Evolutionary conservation across 208 protist species (phyloP), one percentile per base, ranked within the genome.

Genomic region (Trypanosoma lewisi): DNA sequence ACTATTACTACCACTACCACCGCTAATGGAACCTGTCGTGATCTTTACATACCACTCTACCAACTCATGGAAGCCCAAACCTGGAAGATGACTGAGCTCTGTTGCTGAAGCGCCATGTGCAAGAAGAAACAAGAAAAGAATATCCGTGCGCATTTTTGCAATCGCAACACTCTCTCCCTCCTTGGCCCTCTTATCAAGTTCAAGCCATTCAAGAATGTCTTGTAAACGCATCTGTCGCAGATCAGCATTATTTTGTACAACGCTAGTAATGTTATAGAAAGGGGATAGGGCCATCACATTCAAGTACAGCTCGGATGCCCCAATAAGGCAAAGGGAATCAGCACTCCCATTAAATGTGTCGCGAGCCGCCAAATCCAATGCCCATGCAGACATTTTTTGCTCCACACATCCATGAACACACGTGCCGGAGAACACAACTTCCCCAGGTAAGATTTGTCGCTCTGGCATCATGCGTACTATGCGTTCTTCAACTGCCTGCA

Each of bases 361-460:
- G 12, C 82, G 72, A 63, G 71, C 81, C 11, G 90, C 84, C n/a
- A 96, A 54, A 63, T 96, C 90, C 12, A 94, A 66, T 23, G 85
- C 85, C 87, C 90, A 96, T 19, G 86, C 76, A 28, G 82, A 65
- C 55, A 94, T 82, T 67, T 96, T 96, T 54, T 85, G 74, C 68
- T 96, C 90, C 52, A 82, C 80, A 41, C 69, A 67, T 7, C 90
- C 90, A 27, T 72, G 68, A 14, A 90, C 84, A 45, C 75, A 67
- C 11, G 78, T 80, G 11, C 90, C 87, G 21, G 78, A 72, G 41
- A 94, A 62, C 12, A 93, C 73, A n/a, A 94, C 81, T 67, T 96
- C 90, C 14, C 56, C 44, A 0, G 80, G 71, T 4, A 82, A 11
- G 37, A 85, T 70, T 27, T 77, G 67, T 21, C 77, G 54, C 16